Evolutionary conservation across 441 rosid genomes (phyloP).

Genomic region (Adansonia grandidieri): DNA sequence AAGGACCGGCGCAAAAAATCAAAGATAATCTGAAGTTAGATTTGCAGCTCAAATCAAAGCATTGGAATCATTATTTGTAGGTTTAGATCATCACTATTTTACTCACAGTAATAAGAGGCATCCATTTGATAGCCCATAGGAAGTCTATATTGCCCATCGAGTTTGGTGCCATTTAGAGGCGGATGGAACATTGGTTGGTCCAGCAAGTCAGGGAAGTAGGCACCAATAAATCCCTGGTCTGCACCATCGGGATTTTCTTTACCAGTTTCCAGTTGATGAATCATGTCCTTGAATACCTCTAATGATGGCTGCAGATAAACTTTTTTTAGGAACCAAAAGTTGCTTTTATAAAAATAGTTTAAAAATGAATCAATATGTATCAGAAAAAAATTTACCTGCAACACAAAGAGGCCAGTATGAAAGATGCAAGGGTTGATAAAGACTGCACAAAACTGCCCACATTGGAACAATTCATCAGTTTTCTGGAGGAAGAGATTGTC

Average conservation of each 20-base stretch:
- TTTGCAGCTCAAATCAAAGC: not conserved
- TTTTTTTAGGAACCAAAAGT: not conserved
- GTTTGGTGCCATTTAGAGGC: slow-evolving; percentile 49
- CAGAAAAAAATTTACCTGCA: slow-evolving; percentile 49
- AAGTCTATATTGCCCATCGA: slow-evolving; percentile 75
- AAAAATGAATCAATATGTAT: too few relatives aligned
- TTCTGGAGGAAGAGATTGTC: slow-evolving; percentile 86
- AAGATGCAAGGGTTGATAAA: slow-evolving; percentile 95
- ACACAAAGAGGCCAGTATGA: slow-evolving; percentile 92
- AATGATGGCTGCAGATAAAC: slow-evolving; percentile 59
- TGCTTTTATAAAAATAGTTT: too few relatives aligned
- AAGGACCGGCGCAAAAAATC: slow-evolving; percentile 6
- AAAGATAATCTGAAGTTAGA: not conserved
- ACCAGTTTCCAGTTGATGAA: slow-evolving; percentile 64
- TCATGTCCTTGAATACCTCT: slow-evolving; percentile 69
- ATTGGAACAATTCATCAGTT: slow-evolving; percentile 84
- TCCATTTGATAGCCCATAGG: slow-evolving; percentile 97
- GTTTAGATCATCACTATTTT: not conserved
- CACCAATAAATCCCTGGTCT: slow-evolving; percentile 88
- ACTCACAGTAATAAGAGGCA: slow-evolving; percentile 86
- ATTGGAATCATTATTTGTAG: too few relatives aligned
- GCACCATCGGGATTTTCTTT: slow-evolving; percentile 81
- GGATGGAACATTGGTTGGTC: slow-evolving; percentile 75
- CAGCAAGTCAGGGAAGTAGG: slow-evolving; percentile 83
- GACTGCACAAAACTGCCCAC: slow-evolving; percentile 92